Evolutionary conservation across 345 rosid species (phyloP).

Genomic region (Streptanthus diversifolius): DNA sequence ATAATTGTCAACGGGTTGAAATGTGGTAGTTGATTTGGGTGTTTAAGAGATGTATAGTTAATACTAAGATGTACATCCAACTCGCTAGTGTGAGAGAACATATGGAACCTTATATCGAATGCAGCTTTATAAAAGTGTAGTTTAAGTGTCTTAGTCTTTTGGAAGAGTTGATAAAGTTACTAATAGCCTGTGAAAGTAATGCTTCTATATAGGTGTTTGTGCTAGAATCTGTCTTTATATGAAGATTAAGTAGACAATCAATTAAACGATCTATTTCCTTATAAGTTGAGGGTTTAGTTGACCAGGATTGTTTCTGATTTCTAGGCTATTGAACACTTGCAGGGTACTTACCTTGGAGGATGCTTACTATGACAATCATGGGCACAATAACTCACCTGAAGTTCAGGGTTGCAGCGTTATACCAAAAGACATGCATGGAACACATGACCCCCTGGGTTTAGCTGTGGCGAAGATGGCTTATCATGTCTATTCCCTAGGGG

Average conservation of each 20-base stretch:
- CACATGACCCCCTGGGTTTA: constrained; percentile 56
- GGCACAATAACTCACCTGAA: constrained; percentile 40
- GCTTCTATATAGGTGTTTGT: neutral
- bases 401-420: constrained; percentile 39
- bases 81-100: constrained; percentile 9
- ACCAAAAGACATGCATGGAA: constrained; percentile 36
- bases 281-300: neutral
- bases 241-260: neutral
- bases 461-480: constrained; percentile 90
- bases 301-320: constrained; percentile 6
- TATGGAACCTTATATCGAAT: neutral
- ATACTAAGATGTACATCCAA: neutral
- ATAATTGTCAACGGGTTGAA: neutral
- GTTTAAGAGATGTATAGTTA: neutral
- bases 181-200: neutral
- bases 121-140: neutral
- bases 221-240: neutral
- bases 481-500: constrained; percentile 80
- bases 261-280: neutral
- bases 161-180: neutral
- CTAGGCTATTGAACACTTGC: constrained; percentile 18
- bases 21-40: neutral
- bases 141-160: neutral
- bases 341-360: constrained; percentile 95
- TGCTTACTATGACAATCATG: constrained; percentile 61